Base-by-base conservation (phyloP, 2,329 filamentous ascomycete genomes). In the Leptodontidium sp. region DNA sequence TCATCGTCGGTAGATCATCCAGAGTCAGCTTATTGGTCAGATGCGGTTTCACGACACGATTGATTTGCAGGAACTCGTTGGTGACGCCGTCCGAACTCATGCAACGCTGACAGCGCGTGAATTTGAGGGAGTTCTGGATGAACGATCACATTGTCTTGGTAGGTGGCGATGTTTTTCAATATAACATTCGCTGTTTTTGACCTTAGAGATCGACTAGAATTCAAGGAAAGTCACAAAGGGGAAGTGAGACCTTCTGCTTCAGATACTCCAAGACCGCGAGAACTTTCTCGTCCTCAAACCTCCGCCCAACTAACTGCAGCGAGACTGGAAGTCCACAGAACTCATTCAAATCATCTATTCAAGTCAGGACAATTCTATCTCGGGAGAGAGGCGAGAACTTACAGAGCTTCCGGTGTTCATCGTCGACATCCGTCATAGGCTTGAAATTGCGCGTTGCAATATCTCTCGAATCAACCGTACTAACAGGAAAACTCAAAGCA, bases 401-500 rank as follows among this genome's bases (percentile, higher is more conserved):
- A 77, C 78, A 80, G 24, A 78, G 65, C 21, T 73, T 73, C 52
- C 65, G 72, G 55, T 74, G 69, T 9, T 72, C 68, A 43, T 63
- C 66, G 61, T 75, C 75, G 38, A 68, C 53, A 73, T 74, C 63
- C 70, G 77, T 67, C 75, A 69, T 74, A 74, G 76, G 57, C 66
- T 71, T 53, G 71, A 72, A 81, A 17, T 73, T 68, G 59, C 40
- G 67, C 57, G 11, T 49, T 47, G 72, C 59, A 71, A 77, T 66
- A 50, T 76, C 70, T 49, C 68, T 77, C 75, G 78, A 1, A 85
- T 86, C 12, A 9, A 45, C 47, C 47, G 8, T 50, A 12, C 47
- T 50, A 6, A 24, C 47, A 0, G 89, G 89, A 75, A 92, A 90
- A 0, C 87, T 83, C 2, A 85, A 78, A 14, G 83, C 84, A 0